These are phyloP conservation scores for Peniophora sp. DNA, from an alignment of 1,284 basidiomycete species.

Conservation along the genomic window DNA sequence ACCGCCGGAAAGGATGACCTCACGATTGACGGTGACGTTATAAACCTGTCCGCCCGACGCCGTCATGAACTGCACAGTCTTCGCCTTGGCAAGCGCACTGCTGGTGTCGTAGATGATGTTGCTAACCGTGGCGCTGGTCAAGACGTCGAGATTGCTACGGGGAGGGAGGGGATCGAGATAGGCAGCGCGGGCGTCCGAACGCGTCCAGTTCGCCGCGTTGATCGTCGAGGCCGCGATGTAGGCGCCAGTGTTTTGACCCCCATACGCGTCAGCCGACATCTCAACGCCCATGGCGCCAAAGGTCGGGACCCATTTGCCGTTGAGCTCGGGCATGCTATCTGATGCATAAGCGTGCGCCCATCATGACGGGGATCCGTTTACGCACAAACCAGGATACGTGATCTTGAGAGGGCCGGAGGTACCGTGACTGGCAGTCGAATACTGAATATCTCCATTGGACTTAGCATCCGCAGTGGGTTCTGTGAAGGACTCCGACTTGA, in stretches of 20 bases:
- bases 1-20: conserved; percentile 58
- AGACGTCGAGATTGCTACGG: conserved; percentile 55
- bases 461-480: conserved; percentile 29
- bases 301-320: conserved; percentile 45
- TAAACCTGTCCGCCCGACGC: conserved; percentile 23
- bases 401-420: conserved; percentile 37
- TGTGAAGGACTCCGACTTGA: conserved; percentile 41
- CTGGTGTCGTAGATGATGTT: conserved; percentile 45
- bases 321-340: conserved; percentile 35
- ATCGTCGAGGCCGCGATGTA: conserved; percentile 58
- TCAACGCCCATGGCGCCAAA: conserved; percentile 37
- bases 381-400: conserved; percentile 45
- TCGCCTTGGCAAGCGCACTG: conserved; percentile 25
- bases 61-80: conserved; percentile 47
- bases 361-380: conserved; percentile 3
- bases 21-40: conserved; percentile 42
- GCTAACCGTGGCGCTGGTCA: conserved; percentile 51
- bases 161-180: conserved; percentile 61
- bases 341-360: background rate
- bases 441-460: conserved; percentile 30
- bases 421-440: conserved; percentile 33
- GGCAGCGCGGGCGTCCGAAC: conserved; percentile 60
- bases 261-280: conserved; percentile 33
- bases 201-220: conserved; percentile 57
- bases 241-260: conserved; percentile 40